Percentiles rank a stretch among this genome's conserved stretches.
Conservation (phyloP, 202 grass and related monocot species). For the Carex arenaria region DNA sequence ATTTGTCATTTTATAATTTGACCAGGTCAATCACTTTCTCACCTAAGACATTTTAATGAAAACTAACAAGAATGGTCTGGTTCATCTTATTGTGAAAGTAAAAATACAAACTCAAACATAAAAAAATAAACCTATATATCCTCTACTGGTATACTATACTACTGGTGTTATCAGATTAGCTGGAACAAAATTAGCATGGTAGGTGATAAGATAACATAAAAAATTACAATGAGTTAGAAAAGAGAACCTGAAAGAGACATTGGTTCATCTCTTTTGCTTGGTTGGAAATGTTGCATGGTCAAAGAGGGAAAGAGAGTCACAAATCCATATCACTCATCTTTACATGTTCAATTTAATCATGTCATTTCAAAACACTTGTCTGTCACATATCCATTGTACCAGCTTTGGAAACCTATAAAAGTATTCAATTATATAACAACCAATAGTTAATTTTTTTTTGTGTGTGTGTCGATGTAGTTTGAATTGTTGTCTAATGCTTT, state of each 20-base stretch:
- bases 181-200: background rate
- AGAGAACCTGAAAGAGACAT: background rate
- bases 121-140: background rate
- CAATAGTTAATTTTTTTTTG: background rate
- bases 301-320: background rate
- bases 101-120: background rate
- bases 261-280: background rate
- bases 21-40: too few species aligned
- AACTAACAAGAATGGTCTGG: background rate
- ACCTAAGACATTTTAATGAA: background rate
- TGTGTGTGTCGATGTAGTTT: background rate
- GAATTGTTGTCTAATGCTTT: background rate
- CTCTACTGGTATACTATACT: background rate
- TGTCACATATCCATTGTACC: background rate
- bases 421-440: background rate
- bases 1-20: background rate
- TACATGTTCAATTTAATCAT: constrained; percentile 2
- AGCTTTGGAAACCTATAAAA: background rate
- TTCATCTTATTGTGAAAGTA: background rate
- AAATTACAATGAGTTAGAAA: background rate
- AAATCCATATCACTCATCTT: background rate
- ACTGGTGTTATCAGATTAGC: background rate
- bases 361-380: background rate
- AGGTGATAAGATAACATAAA: background rate
- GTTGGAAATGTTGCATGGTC: background rate